Evolutionary conservation across 2,329 filamentous ascomycete genomes (phyloP), one percentile per base, ranked within the genome.

Genomic region (Fusarium sp.): DNA sequence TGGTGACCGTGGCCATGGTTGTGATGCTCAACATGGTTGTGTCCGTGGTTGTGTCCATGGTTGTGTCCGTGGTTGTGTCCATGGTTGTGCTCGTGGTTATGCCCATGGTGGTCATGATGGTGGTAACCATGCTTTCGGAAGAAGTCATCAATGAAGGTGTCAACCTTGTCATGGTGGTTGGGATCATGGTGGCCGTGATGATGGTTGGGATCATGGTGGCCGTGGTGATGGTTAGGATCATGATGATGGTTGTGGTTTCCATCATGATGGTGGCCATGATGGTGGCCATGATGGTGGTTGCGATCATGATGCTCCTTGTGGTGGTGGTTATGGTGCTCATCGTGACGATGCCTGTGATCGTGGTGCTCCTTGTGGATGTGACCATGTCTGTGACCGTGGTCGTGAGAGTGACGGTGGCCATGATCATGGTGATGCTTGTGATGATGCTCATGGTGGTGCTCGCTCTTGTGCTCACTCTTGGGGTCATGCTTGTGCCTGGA

Each of bases 391-490:
- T 38, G 36, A 7, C 36, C 19, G 24, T 38, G 36, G 19, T 38
- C 4, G 36, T 38, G 36, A 11, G 36, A 13, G 13, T 52, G 49
- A 24, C 45, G 35, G n/a, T 53, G 49, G 5, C 24, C 39, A 34
- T 51, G 48, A 9, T 43, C n/a, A 13, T 52, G 49, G 12, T 36
- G 22, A 19, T 52, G 31, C 13, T 43, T 38, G 28, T 53, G 49
- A 35, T 53, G 44, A 22, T 54, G 51, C n/a, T 47, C 35, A 53
- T 53, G 36, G 12, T 45, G 39, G n/a, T 61, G 36, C 11, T 53
- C 34, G 5, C 47, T 15, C 29, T 52, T 26, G 3, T 53, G 29
- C 11, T 34, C 32, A 11, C 36, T 22, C 42, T 54, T 36, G 22
- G 26, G 34, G 13, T 36, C 22, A 35, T 24, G 24, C 12, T 39